Conservation (phyloP, 257 asterid genomes). For the Salvia hispanica region DNA sequence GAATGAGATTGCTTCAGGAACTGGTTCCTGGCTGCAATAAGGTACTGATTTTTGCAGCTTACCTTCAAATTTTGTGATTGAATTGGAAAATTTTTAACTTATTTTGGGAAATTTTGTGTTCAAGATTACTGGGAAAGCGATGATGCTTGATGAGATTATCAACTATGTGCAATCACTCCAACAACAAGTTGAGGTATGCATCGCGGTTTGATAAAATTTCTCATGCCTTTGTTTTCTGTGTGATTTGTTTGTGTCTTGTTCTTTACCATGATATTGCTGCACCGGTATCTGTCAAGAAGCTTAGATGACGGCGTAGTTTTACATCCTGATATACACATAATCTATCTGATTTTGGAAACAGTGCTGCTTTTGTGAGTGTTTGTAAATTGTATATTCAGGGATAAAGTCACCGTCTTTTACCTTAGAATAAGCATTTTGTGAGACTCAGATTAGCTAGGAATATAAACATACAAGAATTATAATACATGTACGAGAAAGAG, state of each 20-base stretch:
- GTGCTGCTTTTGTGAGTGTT: neutral
- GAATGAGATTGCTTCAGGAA: constrained; percentile 94
- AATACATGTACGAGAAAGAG: neutral
- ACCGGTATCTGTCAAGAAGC: neutral
- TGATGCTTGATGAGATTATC: constrained; percentile 98
- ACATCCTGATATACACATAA: neutral
- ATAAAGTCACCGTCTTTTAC: neutral
- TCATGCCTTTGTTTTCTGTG: constrained; percentile 31
- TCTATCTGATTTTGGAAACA: neutral
- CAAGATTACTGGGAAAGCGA: constrained; percentile 95
- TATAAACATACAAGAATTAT: neutral
- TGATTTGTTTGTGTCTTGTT: neutral
- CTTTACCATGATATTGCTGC: neutral
- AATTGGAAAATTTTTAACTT: constrained; percentile 6
- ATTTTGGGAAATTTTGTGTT: constrained; percentile 25
- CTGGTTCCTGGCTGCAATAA: constrained; percentile 95
- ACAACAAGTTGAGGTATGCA: constrained; percentile 90
- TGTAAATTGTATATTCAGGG: neutral
- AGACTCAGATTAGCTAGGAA: constrained; percentile 1
- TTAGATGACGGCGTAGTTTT: neutral
- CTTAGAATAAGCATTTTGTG: constrained; percentile 1
- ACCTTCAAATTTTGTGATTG: constrained; percentile 1
- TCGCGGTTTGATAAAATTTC: neutral
- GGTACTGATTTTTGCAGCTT: constrained; percentile 41
- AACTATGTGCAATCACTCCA: constrained; percentile 94